Base-by-base conservation (phyloP, 495 filamentous ascomycete genomes). In the Talaromyces ruber region DNA sequence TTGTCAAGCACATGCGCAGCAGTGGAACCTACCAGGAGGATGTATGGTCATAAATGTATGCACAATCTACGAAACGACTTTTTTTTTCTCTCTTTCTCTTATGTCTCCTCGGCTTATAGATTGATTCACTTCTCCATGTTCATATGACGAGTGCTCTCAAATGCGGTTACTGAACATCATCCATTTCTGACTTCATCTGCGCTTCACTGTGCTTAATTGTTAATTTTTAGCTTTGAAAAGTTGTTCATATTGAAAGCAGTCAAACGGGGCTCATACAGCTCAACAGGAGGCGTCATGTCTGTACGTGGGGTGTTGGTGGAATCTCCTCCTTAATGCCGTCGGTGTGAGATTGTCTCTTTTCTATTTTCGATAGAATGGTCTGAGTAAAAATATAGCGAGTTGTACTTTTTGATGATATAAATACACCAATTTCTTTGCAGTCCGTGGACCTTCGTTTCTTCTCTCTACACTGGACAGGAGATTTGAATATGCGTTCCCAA, bases 1-100 rank as follows among this genome's bases (percentile, higher is more conserved):
- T 97, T 65, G 92, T 99, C 61, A 99, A 97, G 83, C 86, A 85
- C 69, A 93, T 99, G 91, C 86, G 95, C 65, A 85, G 87, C 62
- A 84, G 86, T 66, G 96, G 96, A 71, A 89, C 93, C 74, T 99
- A 99, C 82, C 94, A 98, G 80, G 94, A 95, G 81, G 91, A 95
- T 72, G 91, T 95, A 43, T 95, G 91, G 91, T 94, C 90, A 79
- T 95, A 78, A 82, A 67, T 60, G 60, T 61, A 62, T 47, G 59
- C 39, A 47, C 43, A 18, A 66, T 62, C 50, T 62, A 58, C 29
- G 59, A 45, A 45, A 30, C 56, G 43, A 50, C 66, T 68, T 66
- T 63, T 60, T 63, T 60, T 62, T 63, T 28, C 16, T 57, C n/a
- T 57, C 18, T 51, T 25, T 57, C 54, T 34, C 28, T 57, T 25